A percentile compares a stretch with the other conserved stretches of the same genome.
Conservation (phyloP, 306 rosid species). For the Pterocarpus macrocarpus region DNA sequence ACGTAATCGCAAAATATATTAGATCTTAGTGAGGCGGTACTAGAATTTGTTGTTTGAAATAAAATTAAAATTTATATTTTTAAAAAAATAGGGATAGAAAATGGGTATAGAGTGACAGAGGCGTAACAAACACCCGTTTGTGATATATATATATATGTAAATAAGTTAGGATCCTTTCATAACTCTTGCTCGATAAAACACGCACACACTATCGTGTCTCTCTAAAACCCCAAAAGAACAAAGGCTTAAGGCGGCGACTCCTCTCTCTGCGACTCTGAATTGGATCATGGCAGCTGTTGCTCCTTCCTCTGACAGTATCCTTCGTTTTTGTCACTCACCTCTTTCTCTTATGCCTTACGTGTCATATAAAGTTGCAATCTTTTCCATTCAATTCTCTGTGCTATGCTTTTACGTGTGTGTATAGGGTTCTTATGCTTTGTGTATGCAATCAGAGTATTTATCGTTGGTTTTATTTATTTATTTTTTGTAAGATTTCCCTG, state of each 20-base stretch:
- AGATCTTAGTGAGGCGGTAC: no score
- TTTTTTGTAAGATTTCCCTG: neutral
- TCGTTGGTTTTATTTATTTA: neutral
- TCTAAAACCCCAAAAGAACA: slow-evolving; percentile 23
- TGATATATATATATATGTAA: neutral
- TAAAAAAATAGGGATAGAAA: no score
- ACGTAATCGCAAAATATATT: no score
- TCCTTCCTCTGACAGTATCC: slow-evolving; percentile 56
- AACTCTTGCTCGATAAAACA: no score
- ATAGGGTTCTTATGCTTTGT: slow-evolving; percentile 16
- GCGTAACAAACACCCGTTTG: no score
- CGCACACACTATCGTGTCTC: neutral
- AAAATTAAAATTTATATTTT: no score
- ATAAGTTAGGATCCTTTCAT: neutral
- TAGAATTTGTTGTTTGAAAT: no score
- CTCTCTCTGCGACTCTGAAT: slow-evolving; percentile 18
- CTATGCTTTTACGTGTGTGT: neutral
- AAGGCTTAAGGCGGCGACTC: slow-evolving; percentile 37
- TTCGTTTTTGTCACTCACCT: neutral
- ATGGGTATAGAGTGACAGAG: no score
- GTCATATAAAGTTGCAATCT: neutral
- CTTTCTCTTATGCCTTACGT: neutral
- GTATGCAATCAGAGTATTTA: neutral
- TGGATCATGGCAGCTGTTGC: slow-evolving; percentile 48
- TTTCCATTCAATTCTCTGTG: slow-evolving; percentile 17